Evolutionary conservation across 345 rosid species (phyloP), one percentile per base, ranked within the genome.

Genomic region (Salix arbutifolia): DNA sequence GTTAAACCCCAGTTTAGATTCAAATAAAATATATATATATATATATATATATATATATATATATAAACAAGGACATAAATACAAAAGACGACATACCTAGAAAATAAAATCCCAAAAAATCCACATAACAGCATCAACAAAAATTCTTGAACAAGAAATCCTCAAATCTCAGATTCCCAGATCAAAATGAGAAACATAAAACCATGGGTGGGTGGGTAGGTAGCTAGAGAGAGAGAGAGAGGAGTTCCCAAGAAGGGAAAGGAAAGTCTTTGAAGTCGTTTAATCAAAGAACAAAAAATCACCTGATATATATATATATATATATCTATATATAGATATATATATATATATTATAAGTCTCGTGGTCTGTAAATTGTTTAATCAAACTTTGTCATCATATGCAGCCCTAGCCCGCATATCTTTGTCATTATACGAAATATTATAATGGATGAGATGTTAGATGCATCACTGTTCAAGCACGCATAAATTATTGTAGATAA

Each of bases 111-210:
- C 21, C 40, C 42, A 23, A 23, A 67, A 35, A 67, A 21, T 33
- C 70, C 17, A 35, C 23, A 37, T 33, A 67, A 38, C 42, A 4
- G 37, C 40, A 31, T 67, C 21, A 35, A 67, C 35, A 26, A 17
- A 65, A 65, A 13, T 66, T 67, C 70, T 10, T 7, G 11, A 23
- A 11, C 40, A 67, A 35, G 16, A 67, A 37, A 40, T 7, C n/a
- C 28, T 21, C 23, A 52, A 33, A 71, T 71, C 62, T 52, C 38
- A 11, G 33, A 50, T 50, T 75, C 52, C 25, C 77, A 66, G 71
- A 66, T 75, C 77, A 67, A 33, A 75, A 75, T 50, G 48, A 67
- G 2, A 48, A n/a, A 72, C 26, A 14, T 16, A 40, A 4, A 46
- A 5, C 30, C 61, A 30, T 26, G 6, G 30, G 31, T 28, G 62